A percentile compares a stretch with the other conserved stretches of the same genome.
Conservation (phyloP, 2,329 filamentous ascomycete species). For the Ascocoryne sarcoides region DNA sequence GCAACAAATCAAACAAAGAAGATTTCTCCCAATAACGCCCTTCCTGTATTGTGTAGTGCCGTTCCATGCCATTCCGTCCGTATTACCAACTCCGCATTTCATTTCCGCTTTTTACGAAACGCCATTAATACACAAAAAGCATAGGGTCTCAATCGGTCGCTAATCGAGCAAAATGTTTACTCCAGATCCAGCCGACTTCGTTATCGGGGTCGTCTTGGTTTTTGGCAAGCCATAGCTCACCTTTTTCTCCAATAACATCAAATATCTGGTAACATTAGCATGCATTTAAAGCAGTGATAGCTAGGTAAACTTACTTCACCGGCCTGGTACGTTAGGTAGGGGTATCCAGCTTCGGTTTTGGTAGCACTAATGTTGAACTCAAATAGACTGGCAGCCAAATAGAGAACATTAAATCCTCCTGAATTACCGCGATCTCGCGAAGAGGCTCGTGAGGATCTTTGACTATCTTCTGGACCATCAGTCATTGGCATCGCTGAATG, state of each 20-base stretch:
- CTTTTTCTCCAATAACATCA: conserved; percentile 90
- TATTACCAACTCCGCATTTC: conserved; percentile 15
- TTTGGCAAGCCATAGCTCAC: conserved; percentile 92
- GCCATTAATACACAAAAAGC: conserved; percentile 19
- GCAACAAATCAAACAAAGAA: not conserved
- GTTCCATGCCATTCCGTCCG: not conserved
- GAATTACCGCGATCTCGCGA: conserved; percentile 45
- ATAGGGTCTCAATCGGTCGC: conserved; percentile 26
- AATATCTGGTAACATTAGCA: conserved; percentile 50
- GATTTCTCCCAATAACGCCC: not conserved
- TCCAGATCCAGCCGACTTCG: conserved; percentile 96
- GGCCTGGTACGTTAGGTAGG: conserved; percentile 89
- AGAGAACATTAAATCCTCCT: conserved; percentile 65
- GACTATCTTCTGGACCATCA: conserved; percentile 50
- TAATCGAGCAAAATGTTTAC: conserved; percentile 79
- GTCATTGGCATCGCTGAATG: conserved; percentile 78
- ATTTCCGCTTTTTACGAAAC: conserved; percentile 11
- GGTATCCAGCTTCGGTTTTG: conserved; percentile 87
- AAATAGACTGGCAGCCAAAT: conserved; percentile 87
- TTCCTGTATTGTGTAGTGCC: not conserved
- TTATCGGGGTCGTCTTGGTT: conserved; percentile 84
- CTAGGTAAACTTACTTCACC: conserved; percentile 65
- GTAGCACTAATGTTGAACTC: conserved; percentile 95
- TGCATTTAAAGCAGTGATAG: too few relatives aligned
- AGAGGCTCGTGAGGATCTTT: conserved; percentile 48